These are phyloP conservation scores for Tagetes patula DNA, from an alignment of 129 eudicot species.

Conservation along the genomic window DNA sequence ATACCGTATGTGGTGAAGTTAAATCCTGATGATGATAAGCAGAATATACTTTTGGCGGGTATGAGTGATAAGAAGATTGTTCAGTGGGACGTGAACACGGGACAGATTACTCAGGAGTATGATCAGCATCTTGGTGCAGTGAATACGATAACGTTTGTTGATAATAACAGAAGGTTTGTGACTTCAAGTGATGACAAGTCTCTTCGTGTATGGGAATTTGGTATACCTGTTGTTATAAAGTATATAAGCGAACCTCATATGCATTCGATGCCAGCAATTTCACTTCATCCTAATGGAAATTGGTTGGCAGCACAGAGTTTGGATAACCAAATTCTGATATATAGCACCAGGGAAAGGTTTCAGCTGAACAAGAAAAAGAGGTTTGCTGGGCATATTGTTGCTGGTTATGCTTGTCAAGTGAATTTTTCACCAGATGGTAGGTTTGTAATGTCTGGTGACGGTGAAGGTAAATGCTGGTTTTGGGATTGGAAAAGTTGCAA, in stretches of 20 bases:
- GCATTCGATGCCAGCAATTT: constrained; percentile 97
- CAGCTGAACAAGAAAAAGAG: constrained; percentile 96
- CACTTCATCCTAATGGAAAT: constrained; percentile 85
- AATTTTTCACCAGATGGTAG: constrained; percentile 98
- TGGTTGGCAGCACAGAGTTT: constrained; percentile 98
- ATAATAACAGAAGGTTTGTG: constrained; percentile 88
- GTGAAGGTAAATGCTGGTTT: constrained; percentile 97
- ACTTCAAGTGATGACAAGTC: constrained; percentile 97
- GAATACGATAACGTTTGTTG: constrained; percentile 92
- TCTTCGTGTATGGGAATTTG: constrained; percentile 94
- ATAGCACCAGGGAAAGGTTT: constrained; percentile 89
- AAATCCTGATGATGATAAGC: constrained; percentile 98
- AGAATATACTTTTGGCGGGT: constrained; percentile 85
- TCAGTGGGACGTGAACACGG: constrained; percentile 88
- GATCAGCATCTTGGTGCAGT: constrained; percentile 99
- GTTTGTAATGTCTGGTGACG: constrained; percentile 98
- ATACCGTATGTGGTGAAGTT: constrained; percentile 90
- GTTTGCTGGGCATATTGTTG: constrained; percentile 86
- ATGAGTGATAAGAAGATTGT: constrained; percentile 99
- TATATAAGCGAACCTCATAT: constrained; percentile 98
- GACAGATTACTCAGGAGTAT: constrained; percentile 95
- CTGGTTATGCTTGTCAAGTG: constrained; percentile 98
- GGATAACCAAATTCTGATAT: constrained; percentile 91
- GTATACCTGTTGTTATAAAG: constrained; percentile 96
- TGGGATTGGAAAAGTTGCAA: constrained; percentile 99